These are phyloP conservation scores for Cordyceps pruinosa DNA, from an alignment of 2,329 filamentous ascomycete genomes.

Conservation along the genomic window DNA sequence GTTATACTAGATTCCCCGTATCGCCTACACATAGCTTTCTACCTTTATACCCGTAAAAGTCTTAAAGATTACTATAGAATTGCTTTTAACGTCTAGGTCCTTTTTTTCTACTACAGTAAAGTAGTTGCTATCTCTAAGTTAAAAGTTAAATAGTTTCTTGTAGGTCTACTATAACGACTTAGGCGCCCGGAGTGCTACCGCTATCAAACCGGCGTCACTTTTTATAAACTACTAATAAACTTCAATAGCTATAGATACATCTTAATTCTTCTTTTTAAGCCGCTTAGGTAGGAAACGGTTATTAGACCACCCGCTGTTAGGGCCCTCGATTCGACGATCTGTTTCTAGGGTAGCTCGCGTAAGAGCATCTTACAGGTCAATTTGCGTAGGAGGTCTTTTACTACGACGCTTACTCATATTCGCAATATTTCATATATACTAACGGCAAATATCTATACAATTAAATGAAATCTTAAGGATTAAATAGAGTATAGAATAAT, in stretches of 20 bases:
- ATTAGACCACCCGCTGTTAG: neutral
- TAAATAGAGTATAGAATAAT: neutral
- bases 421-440: neutral
- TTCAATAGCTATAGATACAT: neutral
- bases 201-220: neutral
- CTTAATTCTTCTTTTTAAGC: neutral
- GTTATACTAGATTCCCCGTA: slow-evolving; percentile 3
- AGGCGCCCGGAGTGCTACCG: neutral
- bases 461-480: neutral
- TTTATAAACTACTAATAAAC: neutral
- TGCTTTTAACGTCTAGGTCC: neutral
- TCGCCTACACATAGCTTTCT: neutral
- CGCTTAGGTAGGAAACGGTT: neutral
- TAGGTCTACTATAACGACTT: neutral
- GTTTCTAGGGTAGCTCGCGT: neutral
- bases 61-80: neutral
- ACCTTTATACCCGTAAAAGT: neutral
- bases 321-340: neutral
- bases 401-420: neutral
- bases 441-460: neutral
- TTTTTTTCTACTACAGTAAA: neutral
- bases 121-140: neutral
- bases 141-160: neutral
- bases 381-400: neutral
- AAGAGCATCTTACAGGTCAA: neutral